Conservation (phyloP, 306 rosid species). For the Cercis canadensis region DNA sequence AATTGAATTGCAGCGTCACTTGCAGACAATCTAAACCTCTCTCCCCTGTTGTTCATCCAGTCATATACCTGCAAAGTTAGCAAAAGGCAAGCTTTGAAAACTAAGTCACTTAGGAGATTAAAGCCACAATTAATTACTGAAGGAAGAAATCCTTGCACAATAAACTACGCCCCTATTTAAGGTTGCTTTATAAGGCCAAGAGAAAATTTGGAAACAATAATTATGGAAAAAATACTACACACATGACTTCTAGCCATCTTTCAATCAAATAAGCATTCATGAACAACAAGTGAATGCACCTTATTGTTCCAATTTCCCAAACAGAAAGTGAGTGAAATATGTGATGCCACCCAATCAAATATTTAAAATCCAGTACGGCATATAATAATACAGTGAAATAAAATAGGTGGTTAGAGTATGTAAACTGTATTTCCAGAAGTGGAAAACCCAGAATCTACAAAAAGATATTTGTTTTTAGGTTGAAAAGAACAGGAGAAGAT, state of each 20-base stretch:
- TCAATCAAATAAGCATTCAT: not conserved
- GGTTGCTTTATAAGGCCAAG: not conserved
- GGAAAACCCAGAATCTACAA: constrained; percentile 15
- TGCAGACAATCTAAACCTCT: constrained; percentile 76
- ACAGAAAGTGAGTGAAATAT: too few relatives aligned
- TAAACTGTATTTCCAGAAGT: not conserved
- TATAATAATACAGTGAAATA: not conserved
- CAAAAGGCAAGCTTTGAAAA: not conserved
- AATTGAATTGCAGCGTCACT: constrained; percentile 90
- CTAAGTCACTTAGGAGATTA: not conserved
- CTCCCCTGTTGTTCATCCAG: constrained; percentile 86
- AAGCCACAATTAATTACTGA: not conserved
- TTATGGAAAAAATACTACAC: not conserved
- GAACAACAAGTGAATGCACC: not conserved
- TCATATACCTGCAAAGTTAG: constrained; percentile 71
- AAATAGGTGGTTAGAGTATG: not conserved
- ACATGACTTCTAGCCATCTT: not conserved
- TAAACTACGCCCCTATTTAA: not conserved
- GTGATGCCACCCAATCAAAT: too few relatives aligned
- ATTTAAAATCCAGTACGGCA: not conserved
- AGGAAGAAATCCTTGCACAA: not conserved
- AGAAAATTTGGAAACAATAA: not conserved
- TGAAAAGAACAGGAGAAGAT: not conserved
- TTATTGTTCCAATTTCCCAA: not conserved
- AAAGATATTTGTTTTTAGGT: not conserved